Evolutionary conservation across 345 rosid genomes (phyloP).

Genomic region (Lagerstroemia speciosa): DNA sequence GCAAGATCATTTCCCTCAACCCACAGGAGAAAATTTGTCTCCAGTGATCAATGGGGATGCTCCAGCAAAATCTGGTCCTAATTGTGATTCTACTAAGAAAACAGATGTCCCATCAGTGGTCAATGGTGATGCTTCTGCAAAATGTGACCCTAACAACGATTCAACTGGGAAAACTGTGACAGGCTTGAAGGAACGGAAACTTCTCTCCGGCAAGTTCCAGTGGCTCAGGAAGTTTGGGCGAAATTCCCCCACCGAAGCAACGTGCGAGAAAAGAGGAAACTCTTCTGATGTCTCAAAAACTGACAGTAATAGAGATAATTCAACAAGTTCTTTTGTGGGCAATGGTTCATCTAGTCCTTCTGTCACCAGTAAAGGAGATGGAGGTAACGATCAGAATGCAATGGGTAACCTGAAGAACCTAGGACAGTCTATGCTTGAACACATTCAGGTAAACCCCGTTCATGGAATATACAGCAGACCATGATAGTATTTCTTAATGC

Average conservation of each 20-base stretch:
- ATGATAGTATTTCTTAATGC: not conserved
- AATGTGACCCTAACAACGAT: conserved; percentile 22
- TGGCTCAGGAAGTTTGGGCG: conserved; percentile 92
- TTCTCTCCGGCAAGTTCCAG: conserved; percentile 62
- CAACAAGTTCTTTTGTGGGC: conserved; percentile 21
- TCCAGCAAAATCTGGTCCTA: conserved; percentile 22
- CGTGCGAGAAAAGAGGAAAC: conserved; percentile 24
- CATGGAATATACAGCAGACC: not conserved
- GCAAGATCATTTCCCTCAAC: conserved; percentile 30
- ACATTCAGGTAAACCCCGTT: conserved; percentile 61
- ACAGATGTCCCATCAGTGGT: not conserved
- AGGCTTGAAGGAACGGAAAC: conserved; percentile 42
- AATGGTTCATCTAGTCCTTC: conserved; percentile 22
- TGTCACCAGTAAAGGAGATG: conserved; percentile 41
- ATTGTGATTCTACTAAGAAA: conserved; percentile 24
- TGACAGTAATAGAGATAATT: conserved; percentile 21
- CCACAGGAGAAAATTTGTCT: conserved; percentile 26
- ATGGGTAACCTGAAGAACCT: conserved; percentile 61
- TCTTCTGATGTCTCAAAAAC: conserved; percentile 20
- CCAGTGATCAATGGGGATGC: conserved; percentile 33
- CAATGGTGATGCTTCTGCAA: conserved; percentile 17
- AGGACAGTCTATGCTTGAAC: conserved; percentile 88
- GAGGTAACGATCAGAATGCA: conserved; percentile 46
- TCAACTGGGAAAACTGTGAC: conserved; percentile 23
- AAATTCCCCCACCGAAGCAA: conserved; percentile 35